phyloP scores from a whole-genome alignment of 257 asterid genomes.

The Eustoma russellianum region DNA sequence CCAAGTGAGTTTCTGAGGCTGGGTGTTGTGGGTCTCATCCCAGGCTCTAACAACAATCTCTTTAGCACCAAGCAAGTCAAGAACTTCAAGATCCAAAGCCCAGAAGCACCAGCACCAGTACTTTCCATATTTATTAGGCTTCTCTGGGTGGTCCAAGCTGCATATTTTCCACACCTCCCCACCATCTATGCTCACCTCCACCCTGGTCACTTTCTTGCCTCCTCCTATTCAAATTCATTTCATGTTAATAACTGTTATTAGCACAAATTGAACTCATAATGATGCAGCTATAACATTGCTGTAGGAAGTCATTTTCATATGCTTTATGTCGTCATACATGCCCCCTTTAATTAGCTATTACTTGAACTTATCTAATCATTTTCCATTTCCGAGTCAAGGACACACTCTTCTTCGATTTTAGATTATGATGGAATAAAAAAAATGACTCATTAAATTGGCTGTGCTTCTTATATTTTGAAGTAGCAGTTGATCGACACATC shows the following conservation, averaged over 20 bases:
- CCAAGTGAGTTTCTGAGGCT: slow-evolving; percentile 91
- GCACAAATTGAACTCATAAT: no score
- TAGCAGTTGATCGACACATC: no score
- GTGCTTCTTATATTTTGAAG: no score
- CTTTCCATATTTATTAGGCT: slow-evolving; percentile 65
- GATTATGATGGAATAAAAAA: no score
- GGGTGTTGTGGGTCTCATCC: slow-evolving; percentile 88
- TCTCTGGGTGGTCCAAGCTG: slow-evolving; percentile 56
- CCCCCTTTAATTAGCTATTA: no score
- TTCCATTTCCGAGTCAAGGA: no score
- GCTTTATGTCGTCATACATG: no score
- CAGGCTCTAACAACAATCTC: slow-evolving; percentile 91
- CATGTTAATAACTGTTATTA: not conserved
- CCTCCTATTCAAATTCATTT: slow-evolving; percentile 40
- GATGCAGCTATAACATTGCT: no score
- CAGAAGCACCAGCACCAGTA: slow-evolving; percentile 99
- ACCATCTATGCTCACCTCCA: slow-evolving; percentile 83
- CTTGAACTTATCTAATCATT: no score
- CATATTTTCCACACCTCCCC: slow-evolving; percentile 78
- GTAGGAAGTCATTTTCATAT: no score
- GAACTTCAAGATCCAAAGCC: slow-evolving; percentile 79
- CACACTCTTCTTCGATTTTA: no score
- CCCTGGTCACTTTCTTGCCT: slow-evolving; percentile 86
- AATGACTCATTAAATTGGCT: no score
- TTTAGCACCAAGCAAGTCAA: slow-evolving; percentile 64